Evolutionary conservation across 805 yeast genomes (phyloP), one percentile per base, ranked within the genome.

Genomic region (Suhomyces kilbournensis): DNA sequence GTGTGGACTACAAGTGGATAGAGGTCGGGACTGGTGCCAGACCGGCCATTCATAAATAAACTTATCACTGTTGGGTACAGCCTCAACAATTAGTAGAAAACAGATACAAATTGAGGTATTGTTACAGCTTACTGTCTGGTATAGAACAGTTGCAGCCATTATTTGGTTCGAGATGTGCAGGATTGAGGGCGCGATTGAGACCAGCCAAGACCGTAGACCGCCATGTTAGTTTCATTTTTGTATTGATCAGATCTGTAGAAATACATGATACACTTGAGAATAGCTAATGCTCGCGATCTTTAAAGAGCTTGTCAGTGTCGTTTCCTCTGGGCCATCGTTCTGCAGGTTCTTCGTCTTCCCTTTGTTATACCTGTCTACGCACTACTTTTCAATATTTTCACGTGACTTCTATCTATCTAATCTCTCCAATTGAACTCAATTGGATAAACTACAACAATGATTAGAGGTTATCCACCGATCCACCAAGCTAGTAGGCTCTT

Each of bases 1-100:
- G 17, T 93, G 99, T 64, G 62, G 70, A 2, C 82, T 78, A 57
- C 99, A 93, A 66, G 83, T 86, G 2, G 63, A 63, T 1, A 74
- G 81, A 53, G 97, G 92, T 1, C 75, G 96, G 56, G 87, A 86
- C 3, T 92, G 96, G 90, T 93, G 98, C 53, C 14, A 23, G 30
- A 47, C 34, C 44, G 52, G 43, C 12, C 19, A 35, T 22, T 14
- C 15, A 38, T 38, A 35, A 7, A 9, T 35, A 15, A 35, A 5
- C 25, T 4, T 22, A 3, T 22, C 28, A 9, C 28, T 26, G 28
- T 10, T 7, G 28, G 9, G 2, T 4, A 26, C 12, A 8, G 28
- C 4, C 4, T 3, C 7, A 22, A 22, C 12, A 26, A 26, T 3
- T 26, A 10, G 28, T 10, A 26, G 28, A 26, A 7, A 7, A 3